These are phyloP conservation scores for Lotus japonicus DNA, from an alignment of 306 rosid genomes.

Conservation along the genomic window DNA sequence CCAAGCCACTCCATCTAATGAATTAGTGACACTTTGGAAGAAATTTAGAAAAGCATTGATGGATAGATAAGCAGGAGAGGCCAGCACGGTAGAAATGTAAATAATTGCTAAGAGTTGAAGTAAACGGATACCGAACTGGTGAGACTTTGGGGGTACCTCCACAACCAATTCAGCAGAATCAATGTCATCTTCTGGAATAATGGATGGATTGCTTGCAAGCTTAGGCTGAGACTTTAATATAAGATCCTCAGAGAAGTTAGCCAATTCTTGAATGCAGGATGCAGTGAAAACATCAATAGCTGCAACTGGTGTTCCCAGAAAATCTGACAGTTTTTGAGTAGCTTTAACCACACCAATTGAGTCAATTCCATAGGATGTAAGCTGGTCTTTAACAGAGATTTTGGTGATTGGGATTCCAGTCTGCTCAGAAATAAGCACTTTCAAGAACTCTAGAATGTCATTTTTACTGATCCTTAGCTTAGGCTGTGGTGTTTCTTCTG, in stretches of 20 bases:
- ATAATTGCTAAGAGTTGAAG: conserved; percentile 60
- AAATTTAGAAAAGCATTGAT: conserved; percentile 40
- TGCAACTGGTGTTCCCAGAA: conserved; percentile 75
- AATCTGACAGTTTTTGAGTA: conserved; percentile 82
- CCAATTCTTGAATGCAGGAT: conserved; percentile 74
- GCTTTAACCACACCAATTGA: conserved; percentile 89
- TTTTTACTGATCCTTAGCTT: conserved; percentile 32
- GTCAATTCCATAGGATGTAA: conserved; percentile 68
- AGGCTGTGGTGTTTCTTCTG: conserved; percentile 61
- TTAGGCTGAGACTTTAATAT: conserved; percentile 54
- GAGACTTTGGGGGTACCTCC: conserved; percentile 43
- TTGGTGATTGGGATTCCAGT: conserved; percentile 48
- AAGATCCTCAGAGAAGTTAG: conserved; percentile 65
- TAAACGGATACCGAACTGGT: conserved; percentile 38
- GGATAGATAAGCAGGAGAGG: conserved; percentile 67
- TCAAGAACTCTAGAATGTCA: conserved; percentile 60
- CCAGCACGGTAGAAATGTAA: conserved; percentile 46
- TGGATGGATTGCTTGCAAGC: conserved; percentile 24
- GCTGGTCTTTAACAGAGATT: conserved; percentile 56
- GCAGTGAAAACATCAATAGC: conserved; percentile 88
- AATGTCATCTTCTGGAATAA: conserved; percentile 34
- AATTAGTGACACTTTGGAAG: conserved; percentile 20
- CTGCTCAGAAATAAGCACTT: conserved; percentile 68
- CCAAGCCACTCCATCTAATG: conserved; percentile 32
- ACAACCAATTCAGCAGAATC: conserved; percentile 35